Percentiles rank a stretch among this genome's conserved stretches.
Evolutionary conservation across 768 basidiomycete species (phyloP).

Genomic region (Leccinum pellstonianum): DNA sequence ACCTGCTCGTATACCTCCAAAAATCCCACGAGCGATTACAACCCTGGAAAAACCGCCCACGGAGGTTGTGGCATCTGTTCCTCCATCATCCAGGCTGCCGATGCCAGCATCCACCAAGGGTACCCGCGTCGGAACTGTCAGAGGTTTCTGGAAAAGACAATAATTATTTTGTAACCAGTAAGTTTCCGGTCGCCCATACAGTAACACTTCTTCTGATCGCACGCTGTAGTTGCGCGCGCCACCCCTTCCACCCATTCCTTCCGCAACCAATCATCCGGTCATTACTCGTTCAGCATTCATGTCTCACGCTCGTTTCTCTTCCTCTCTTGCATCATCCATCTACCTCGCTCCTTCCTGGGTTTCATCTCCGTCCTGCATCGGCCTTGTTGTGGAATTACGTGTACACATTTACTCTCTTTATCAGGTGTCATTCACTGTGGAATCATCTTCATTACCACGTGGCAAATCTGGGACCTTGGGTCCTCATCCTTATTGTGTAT

Average conservation of each 20-base stretch:
- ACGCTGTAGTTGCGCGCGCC: neutral
- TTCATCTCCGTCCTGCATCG: slow-evolving; percentile 21
- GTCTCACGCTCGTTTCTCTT: slow-evolving; percentile 14
- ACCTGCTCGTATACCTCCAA: slow-evolving; percentile 16
- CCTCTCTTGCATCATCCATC: slow-evolving; percentile 5
- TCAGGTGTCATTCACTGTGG: slow-evolving; percentile 14
- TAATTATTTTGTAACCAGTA: slow-evolving; percentile 13
- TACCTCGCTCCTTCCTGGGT: slow-evolving; percentile 13
- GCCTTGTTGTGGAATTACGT: slow-evolving; percentile 35
- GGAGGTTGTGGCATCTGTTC: slow-evolving; percentile 1
- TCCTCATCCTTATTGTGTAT: slow-evolving; percentile 23
- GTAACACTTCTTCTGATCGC: neutral
- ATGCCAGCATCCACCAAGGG: slow-evolving; percentile 27
- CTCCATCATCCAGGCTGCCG: slow-evolving; percentile 20
- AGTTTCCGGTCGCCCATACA: neutral
- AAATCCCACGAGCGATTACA: slow-evolving; percentile 6
- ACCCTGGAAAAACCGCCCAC: slow-evolving; percentile 7
- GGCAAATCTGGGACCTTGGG: slow-evolving; percentile 1
- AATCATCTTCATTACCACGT: neutral
- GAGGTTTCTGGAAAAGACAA: slow-evolving; percentile 32
- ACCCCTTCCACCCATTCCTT: neutral
- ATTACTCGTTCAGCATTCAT: slow-evolving; percentile 12
- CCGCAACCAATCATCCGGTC: slow-evolving; percentile 10
- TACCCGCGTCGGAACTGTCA: slow-evolving; percentile 28
- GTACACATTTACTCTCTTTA: slow-evolving; percentile 26